Evolutionary conservation across 768 basidiomycete species (phyloP).

Genomic region (Tremella mesenterica): DNA sequence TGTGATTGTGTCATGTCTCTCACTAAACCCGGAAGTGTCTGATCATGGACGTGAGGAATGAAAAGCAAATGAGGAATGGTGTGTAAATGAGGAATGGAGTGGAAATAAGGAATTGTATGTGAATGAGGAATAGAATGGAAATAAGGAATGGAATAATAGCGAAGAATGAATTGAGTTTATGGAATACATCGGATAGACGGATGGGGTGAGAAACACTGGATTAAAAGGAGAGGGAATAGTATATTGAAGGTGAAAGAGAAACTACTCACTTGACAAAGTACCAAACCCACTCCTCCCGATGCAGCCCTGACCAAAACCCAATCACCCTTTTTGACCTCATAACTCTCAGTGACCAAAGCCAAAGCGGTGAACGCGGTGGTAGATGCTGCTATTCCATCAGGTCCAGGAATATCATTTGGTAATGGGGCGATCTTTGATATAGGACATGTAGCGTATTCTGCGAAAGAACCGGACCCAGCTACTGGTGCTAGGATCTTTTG

Average conservation of each 20-base stretch:
- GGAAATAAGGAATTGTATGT: too few relatives aligned
- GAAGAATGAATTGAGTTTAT: conserved; percentile 7
- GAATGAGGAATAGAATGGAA: too few relatives aligned
- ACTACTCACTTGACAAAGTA: conserved; percentile 44
- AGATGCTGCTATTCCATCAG: conserved; percentile 58
- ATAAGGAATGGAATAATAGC: too few relatives aligned
- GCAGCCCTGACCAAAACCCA: conserved; percentile 78
- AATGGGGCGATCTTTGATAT: conserved; percentile 59
- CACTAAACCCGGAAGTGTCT: too few relatives aligned
- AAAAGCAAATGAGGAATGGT: too few relatives aligned
- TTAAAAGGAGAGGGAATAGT: background rate
- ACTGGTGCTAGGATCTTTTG: conserved; percentile 54
- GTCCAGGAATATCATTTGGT: conserved; percentile 53
- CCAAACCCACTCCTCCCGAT: conserved; percentile 70
- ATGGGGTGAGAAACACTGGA: background rate
- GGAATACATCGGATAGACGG: background rate
- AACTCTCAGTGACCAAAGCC: conserved; percentile 72
- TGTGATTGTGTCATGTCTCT: too few relatives aligned
- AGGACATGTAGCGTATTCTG: conserved; percentile 63
- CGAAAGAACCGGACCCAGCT: conserved; percentile 47
- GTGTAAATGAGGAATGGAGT: too few relatives aligned
- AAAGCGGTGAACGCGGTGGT: conserved; percentile 70
- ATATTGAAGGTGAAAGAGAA: background rate
- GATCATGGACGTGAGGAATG: too few relatives aligned
- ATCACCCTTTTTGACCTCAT: conserved; percentile 65